Evolutionary conservation across 2,329 filamentous ascomycete genomes (phyloP).

Genomic region (Hypoxylon sp.): DNA sequence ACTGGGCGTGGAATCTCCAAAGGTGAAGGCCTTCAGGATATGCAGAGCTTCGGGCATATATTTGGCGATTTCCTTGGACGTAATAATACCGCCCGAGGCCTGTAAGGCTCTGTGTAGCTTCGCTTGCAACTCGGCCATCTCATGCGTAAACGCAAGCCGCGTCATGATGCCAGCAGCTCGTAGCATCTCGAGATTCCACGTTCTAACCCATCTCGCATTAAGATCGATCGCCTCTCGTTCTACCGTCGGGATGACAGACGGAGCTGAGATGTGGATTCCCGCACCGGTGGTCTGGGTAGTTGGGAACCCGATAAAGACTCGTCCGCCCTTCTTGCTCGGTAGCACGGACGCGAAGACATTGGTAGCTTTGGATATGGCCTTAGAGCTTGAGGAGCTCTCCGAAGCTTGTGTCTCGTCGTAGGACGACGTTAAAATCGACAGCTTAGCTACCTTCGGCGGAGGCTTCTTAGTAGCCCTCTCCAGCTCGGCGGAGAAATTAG

Average conservation of each 20-base stretch:
- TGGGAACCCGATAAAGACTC: slow-evolving; percentile 96
- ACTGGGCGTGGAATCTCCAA: slow-evolving; percentile 88
- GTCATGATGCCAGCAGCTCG: slow-evolving; percentile 90
- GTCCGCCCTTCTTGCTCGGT: slow-evolving; percentile 83
- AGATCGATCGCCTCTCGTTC: slow-evolving; percentile 96
- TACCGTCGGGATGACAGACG: slow-evolving; percentile 95
- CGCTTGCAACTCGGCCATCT: slow-evolving; percentile 78
- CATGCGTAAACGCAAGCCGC: slow-evolving; percentile 84
- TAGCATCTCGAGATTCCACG: slow-evolving; percentile 95
- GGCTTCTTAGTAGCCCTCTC: slow-evolving; percentile 97
- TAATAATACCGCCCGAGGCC: slow-evolving; percentile 60
- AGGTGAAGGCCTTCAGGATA: slow-evolving; percentile 86
- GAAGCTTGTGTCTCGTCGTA: slow-evolving; percentile 81
- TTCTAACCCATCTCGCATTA: slow-evolving; percentile 92
- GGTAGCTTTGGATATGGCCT: slow-evolving; percentile 62
- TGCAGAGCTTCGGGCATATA: slow-evolving; percentile 83
- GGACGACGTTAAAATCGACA: slow-evolving; percentile 89
- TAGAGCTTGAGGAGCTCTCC: slow-evolving; percentile 57
- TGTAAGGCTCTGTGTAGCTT: slow-evolving; percentile 61
- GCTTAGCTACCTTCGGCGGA: slow-evolving; percentile 84
- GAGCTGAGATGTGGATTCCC: slow-evolving; percentile 92
- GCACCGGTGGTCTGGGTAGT: slow-evolving; percentile 96
- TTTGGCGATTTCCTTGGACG: slow-evolving; percentile 68
- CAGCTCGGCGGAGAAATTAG: slow-evolving; percentile 80
- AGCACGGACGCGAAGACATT: slow-evolving; percentile 92